Conservation (phyloP, 176 grass and related monocot species). For the Echinochloa phyllopogon region DNA sequence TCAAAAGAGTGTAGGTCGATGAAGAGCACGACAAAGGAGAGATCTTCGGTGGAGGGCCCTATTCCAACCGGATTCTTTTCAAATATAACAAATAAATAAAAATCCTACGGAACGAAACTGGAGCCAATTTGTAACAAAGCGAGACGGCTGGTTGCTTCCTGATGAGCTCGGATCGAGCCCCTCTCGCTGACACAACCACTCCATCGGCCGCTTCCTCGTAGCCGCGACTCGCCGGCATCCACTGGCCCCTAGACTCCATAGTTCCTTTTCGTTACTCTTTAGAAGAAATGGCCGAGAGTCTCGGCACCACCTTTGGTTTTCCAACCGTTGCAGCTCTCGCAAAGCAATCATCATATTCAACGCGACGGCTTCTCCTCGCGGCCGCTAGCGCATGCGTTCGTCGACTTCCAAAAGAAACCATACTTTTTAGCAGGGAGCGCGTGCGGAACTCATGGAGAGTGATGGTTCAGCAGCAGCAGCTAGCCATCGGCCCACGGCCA, state of each 20-base stretch:
- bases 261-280: too few species aligned
- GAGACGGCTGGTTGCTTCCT: not conserved
- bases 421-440: not conserved
- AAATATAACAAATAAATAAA: too few species aligned
- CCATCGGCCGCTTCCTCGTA: not conserved
- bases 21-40: too few species aligned
- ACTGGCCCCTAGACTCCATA: not conserved
- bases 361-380: not conserved
- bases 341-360: not conserved
- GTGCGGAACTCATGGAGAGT: not conserved
- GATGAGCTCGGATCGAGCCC: not conserved
- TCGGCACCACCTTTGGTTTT: not conserved
- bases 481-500: not conserved
- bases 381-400: not conserved
- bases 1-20: too few species aligned
- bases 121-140: too few species aligned
- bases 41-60: too few species aligned
- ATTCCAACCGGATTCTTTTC: too few species aligned
- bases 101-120: too few species aligned
- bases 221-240: not conserved
- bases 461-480: not conserved
- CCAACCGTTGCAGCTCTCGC: not conserved
- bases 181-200: not conserved
- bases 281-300: not conserved
- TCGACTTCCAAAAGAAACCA: not conserved